Base-by-base conservation (phyloP, 2,329 filamentous ascomycete species). In the Alternaria viburni region DNA sequence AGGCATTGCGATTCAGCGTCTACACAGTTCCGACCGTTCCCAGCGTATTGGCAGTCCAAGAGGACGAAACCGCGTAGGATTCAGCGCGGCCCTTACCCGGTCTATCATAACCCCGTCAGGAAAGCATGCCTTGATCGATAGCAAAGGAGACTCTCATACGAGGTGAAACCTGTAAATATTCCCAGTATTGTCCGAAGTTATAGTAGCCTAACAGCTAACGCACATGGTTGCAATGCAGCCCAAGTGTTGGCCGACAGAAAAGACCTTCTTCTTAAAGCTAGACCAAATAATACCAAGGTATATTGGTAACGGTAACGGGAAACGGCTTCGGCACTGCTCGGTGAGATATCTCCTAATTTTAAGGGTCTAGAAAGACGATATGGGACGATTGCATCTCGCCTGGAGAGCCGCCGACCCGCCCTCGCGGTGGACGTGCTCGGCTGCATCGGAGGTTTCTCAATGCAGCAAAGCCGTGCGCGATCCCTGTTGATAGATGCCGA, bases 361-460 rank as follows among this genome's bases (percentile, higher is more conserved):
- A 32, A 51, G 49, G 44, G 51, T 32, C 44, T 56, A 26, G 51
- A 30, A 43, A 19, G 23, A 44, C n/a, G 17, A 26, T 6, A 15
- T 49, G 36, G 23, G 49, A 32, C 11, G 30, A 52, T 58, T 49
- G 13, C 49, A 49, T 44, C n/a, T 56, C 51, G 58, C 47, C 12
- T 56, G n/a, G 43, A 44, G 30, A 49, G 51, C 41, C 51, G 58
- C 51, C 58, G 51, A 60, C 51, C 51, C 30, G 51, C 52, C 44
- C 23, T 56, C 23, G 57, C 19, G 41, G 44, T 21, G 26, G 19
- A 50, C 17, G 19, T 51, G 36, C 46, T 50, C 47, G 47, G 36
- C 28, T 57, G 32, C 28, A 45, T 46, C 36, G 47, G 21, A 50
- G 10, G 23, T 41, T 30, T 25, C 41, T 52, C 41, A 23, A 58